Evolutionary conservation across 352 stramenopile genomes (phyloP).

Genomic region (Aphanomyces cochlioides): DNA sequence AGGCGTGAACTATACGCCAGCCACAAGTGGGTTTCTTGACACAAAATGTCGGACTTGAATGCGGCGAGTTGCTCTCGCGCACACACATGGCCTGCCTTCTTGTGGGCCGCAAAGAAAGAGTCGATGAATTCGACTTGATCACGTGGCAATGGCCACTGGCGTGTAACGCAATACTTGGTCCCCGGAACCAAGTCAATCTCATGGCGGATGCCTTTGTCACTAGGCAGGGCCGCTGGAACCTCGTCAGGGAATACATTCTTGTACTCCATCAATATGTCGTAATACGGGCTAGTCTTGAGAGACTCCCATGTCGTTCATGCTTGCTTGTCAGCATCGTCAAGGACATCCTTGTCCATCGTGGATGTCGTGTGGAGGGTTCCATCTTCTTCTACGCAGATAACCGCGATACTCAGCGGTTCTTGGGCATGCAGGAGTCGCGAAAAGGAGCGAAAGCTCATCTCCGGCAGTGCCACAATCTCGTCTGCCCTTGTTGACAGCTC

Average conservation of each 20-base stretch:
- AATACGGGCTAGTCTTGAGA: background rate
- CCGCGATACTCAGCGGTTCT: background rate
- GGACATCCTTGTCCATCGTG: background rate
- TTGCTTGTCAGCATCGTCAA: background rate
- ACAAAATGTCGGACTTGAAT: slow-evolving; percentile 35
- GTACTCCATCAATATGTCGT: background rate
- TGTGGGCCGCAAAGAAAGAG: slow-evolving; percentile 16
- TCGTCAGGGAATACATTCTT: background rate
- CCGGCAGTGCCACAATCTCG: background rate
- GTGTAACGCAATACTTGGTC: slow-evolving; percentile 19
- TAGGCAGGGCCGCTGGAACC: background rate
- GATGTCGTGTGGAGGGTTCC: background rate
- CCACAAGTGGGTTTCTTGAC: slow-evolving; percentile 31
- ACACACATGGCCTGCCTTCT: slow-evolving; percentile 26
- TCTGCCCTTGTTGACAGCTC: background rate
- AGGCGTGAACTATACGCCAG: slow-evolving; percentile 38
- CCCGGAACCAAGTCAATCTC: slow-evolving; percentile 27
- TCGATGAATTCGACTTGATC: slow-evolving; percentile 31
- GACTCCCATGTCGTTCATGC: background rate
- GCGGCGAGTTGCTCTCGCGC: slow-evolving; percentile 31
- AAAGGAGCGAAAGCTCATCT: slow-evolving; percentile 7
- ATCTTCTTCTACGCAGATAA: background rate
- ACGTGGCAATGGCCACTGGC: slow-evolving; percentile 30
- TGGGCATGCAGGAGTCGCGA: background rate
- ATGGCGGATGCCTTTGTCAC: slow-evolving; percentile 3